Conservation (phyloP, 2,329 filamentous ascomycete species). For the Claviceps africana region DNA sequence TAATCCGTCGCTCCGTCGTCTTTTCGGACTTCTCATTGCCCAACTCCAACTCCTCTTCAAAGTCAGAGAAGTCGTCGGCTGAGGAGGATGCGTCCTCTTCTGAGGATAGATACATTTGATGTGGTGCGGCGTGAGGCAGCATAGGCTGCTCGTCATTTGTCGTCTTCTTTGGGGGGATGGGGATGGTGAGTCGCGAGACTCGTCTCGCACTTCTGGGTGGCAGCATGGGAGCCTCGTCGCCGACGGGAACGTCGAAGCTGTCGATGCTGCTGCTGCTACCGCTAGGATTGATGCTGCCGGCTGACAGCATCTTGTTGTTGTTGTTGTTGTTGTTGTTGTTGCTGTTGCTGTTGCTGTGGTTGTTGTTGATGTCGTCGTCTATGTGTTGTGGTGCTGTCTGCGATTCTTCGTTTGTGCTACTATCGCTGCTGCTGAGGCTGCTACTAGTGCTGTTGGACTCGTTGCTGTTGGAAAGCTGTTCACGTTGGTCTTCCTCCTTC, state of each 20-base stretch:
- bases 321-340: slow-evolving; percentile 7
- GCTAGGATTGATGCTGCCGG: slow-evolving; percentile 10
- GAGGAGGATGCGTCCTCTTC: slow-evolving; percentile 52
- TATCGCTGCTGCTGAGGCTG: slow-evolving; percentile 3
- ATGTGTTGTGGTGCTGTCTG: slow-evolving; percentile 3
- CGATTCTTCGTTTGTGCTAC: not conserved
- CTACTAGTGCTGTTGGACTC: not conserved
- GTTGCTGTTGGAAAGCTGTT: slow-evolving; percentile 3
- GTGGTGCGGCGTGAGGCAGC: slow-evolving; percentile 30
- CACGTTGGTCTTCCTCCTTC: not conserved
- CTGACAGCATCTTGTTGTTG: slow-evolving; percentile 17
- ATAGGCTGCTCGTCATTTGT: slow-evolving; percentile 17
- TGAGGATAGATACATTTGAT: slow-evolving; percentile 49
- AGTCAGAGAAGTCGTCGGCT: slow-evolving; percentile 45
- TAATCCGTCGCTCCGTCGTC: slow-evolving; percentile 20
- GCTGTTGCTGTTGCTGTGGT: slow-evolving; percentile 7
- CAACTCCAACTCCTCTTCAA: slow-evolving; percentile 30
- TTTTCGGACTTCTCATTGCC: slow-evolving; percentile 21
- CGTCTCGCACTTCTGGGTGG: slow-evolving; percentile 37
- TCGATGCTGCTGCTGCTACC: slow-evolving; percentile 8
- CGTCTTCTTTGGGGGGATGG: slow-evolving; percentile 21
- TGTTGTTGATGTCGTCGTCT: slow-evolving; percentile 9
- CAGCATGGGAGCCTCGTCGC: slow-evolving; percentile 24
- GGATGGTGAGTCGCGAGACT: slow-evolving; percentile 27
- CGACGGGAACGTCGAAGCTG: slow-evolving; percentile 10